Base-by-base conservation (phyloP, 257 asterid genomes). In the Forsythia viridissima region DNA sequence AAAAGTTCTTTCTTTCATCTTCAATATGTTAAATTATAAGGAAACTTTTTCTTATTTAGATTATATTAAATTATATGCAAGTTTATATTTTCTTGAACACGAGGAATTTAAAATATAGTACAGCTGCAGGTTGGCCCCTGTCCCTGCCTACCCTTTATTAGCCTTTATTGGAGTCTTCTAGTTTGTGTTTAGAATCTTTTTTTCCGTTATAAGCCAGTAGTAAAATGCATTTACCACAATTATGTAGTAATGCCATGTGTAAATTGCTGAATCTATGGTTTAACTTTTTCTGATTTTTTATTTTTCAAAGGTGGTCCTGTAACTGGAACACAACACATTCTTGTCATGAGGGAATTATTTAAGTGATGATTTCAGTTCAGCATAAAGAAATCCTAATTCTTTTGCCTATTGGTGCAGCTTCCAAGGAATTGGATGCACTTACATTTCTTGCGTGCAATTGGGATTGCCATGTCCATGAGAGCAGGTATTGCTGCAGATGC, bases 391-490 rank as follows among this genome's bases (percentile, higher is more conserved):
- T 77, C 74, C 88, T 89, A 74, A 87, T 72, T 57, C 57, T 59
- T 82, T 69, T 40, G 78, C 67, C 76, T 76, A 18, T 80, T 77
- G 75, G 37, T 91, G 91, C 83, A 95, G 98, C 98, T 95, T 75
- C 98, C 99, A 38, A 87, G 97, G 84, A 96, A 96, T 65, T 96
- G 99, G 99, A 92, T 96, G 99, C 98, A 96, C 83, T 90, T 96
- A 89, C 99, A 96, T 88, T 96, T 96, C 80, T 86, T 96, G 86
- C 97, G 98, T 76, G 99, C 98, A 48, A 96, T 96, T 71, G 99
- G 99, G 66, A 88, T 91, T 74, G 99, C 98, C 15, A 96, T 96
- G 98, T 96, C 99, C 81, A 93, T 96, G 98, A 90, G 99, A 87
- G 96, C 91, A 76, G 99, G 98, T 48, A 89, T 96, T 80, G 93